Conservation (phyloP, 2,329 filamentous ascomycete species). For the Aphanoascus verrucosus region DNA sequence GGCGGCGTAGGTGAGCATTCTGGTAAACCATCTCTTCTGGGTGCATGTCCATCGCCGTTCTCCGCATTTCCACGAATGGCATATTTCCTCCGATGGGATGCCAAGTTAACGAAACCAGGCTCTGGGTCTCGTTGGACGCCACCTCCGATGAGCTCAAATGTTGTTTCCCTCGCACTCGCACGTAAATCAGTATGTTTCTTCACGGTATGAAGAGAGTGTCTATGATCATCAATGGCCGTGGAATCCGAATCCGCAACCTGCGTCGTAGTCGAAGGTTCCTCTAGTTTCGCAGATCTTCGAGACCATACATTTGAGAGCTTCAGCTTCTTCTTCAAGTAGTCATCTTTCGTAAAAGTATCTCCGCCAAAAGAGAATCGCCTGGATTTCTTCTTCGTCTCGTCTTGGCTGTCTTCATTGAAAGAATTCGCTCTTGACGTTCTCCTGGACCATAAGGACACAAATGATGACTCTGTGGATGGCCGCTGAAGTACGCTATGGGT, state of each 20-base stretch:
- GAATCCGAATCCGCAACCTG: not conserved
- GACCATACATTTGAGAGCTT: conserved; percentile 11
- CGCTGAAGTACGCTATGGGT: conserved; percentile 12
- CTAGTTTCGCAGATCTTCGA: conserved; percentile 2
- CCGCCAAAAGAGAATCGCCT: conserved; percentile 9
- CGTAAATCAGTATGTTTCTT: conserved; percentile 16
- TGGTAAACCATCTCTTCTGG: not conserved
- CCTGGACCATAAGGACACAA: conserved; percentile 15
- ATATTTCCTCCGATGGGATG: not conserved
- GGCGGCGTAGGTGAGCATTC: not conserved
- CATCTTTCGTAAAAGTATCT: not conserved
- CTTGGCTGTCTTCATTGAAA: conserved; percentile 9
- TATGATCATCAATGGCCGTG: not conserved
- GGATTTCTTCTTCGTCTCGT: conserved; percentile 5
- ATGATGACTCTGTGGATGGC: conserved; percentile 14
- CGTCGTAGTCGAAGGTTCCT: not conserved
- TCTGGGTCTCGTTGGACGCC: not conserved
- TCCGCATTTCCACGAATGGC: not conserved
- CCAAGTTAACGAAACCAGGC: not conserved
- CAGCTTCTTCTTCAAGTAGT: conserved; percentile 1
- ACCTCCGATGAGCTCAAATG: too few species aligned
- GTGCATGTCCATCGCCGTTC: not conserved
- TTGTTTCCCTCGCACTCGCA: conserved; percentile 7
- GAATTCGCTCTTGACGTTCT: conserved; percentile 15
- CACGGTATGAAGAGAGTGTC: conserved; percentile 14